A percentile compares a stretch with the other conserved stretches of the same genome.
These are phyloP conservation scores for Aegilops sharonensis DNA, from an alignment of 176 grass and related monocot species.

Conservation along the genomic window DNA sequence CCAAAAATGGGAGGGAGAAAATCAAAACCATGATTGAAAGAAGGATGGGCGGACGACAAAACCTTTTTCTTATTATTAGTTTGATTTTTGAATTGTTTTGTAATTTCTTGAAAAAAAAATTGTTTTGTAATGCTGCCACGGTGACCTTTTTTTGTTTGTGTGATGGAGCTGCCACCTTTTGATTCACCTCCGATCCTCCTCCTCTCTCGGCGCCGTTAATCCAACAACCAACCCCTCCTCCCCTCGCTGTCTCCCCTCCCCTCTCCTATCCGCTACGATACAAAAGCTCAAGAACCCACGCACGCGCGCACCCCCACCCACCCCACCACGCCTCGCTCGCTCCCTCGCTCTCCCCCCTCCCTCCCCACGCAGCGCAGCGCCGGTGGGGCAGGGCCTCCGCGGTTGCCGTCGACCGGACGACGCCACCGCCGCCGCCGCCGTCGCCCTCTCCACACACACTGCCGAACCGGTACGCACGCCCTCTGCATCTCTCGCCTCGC, in stretches of 20 bases:
- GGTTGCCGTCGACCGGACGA: constrained; percentile 17
- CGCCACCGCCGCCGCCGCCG: neutral
- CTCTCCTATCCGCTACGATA: constrained; percentile 31
- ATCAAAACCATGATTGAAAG: too few relatives aligned
- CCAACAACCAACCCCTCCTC: neutral
- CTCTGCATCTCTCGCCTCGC: neutral
- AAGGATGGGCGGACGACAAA: too few relatives aligned
- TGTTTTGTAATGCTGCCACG: too few relatives aligned
- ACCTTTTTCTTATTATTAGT: too few relatives aligned
- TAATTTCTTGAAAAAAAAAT: too few relatives aligned
- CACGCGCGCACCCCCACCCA: constrained; percentile 41
- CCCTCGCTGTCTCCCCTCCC: neutral
- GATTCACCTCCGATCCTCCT: neutral
- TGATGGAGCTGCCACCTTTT: neutral
- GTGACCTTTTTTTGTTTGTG: too few relatives aligned
- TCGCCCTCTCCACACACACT: constrained; percentile 3
- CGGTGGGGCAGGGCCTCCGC: constrained; percentile 1
- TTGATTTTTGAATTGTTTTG: too few relatives aligned
- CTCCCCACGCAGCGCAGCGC: constrained; percentile 24
- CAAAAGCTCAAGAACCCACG: constrained; percentile 54
- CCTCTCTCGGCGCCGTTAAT: constrained; percentile 22
- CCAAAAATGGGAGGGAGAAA: too few relatives aligned
- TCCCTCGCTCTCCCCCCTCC: neutral
- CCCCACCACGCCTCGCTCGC: constrained; percentile 26
- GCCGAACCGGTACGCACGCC: neutral